Evolutionary conservation across 345 rosid species (phyloP).

Genomic region (Dovyalis caffra): DNA sequence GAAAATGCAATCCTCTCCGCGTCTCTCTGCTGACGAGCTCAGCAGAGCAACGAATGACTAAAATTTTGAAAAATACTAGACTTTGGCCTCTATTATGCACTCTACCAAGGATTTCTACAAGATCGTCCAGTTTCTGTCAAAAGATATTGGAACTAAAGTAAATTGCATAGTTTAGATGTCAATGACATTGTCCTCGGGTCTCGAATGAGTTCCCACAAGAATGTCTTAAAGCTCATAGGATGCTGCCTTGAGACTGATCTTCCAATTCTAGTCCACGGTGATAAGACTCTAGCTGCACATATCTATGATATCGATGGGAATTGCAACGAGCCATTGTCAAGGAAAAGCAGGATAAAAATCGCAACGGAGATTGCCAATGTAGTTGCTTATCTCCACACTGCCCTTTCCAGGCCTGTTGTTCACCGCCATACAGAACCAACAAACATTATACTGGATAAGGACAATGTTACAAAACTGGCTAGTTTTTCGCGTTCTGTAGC

Average conservation of each 20-base stretch:
- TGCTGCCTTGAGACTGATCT: constrained; percentile 25
- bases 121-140: constrained; percentile 15
- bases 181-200: constrained; percentile 16
- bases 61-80: too few relatives aligned
- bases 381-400: constrained; percentile 24
- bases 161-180: too few relatives aligned
- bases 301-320: too few relatives aligned
- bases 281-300: too few relatives aligned
- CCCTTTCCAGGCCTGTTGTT: constrained; percentile 19
- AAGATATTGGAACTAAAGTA: too few relatives aligned
- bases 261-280: constrained; percentile 6
- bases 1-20: constrained; percentile 15
- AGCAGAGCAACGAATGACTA: constrained; percentile 13
- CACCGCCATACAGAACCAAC: neutral
- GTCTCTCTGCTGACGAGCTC: constrained; percentile 17
- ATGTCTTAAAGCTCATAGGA: constrained; percentile 27
- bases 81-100: too few relatives aligned
- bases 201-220: constrained; percentile 15
- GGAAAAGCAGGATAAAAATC: constrained; percentile 29
- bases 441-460: neutral
- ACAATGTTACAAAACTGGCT: constrained; percentile 12
- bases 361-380: constrained; percentile 24
- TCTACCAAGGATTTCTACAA: constrained; percentile 12
- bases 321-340: too few relatives aligned
- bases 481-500: constrained; percentile 5